These are phyloP conservation scores for Leccinum longicurvipes DNA, from an alignment of 768 basidiomycete species.

Conservation along the genomic window DNA sequence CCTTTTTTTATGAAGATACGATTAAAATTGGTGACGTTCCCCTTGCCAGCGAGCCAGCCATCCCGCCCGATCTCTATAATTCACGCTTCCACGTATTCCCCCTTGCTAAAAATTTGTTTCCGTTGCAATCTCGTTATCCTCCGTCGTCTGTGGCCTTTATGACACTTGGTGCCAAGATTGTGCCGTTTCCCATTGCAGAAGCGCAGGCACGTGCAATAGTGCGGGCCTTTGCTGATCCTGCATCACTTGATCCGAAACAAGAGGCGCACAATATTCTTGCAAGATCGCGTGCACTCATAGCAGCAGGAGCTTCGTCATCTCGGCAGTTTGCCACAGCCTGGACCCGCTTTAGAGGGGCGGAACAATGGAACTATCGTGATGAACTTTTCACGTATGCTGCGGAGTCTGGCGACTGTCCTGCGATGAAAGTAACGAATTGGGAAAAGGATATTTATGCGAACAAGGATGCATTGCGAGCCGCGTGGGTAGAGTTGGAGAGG, in stretches of 20 bases:
- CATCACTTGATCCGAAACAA: constrained; percentile 42
- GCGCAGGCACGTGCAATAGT: constrained; percentile 67
- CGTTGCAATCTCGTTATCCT: constrained; percentile 46
- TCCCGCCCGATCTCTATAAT: constrained; percentile 55
- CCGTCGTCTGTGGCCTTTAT: constrained; percentile 60
- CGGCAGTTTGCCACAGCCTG: constrained; percentile 50
- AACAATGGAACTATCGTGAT: constrained; percentile 71
- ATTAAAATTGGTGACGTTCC: constrained; percentile 41
- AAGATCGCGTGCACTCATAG: constrained; percentile 44
- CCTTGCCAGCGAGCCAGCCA: constrained; percentile 36
- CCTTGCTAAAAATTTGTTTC: constrained; percentile 67
- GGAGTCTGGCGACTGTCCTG: constrained; percentile 26
- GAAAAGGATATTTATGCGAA: constrained; percentile 51
- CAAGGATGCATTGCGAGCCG: constrained; percentile 45
- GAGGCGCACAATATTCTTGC: constrained; percentile 50
- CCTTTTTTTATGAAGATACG: constrained; percentile 48
- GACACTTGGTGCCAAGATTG: constrained; percentile 54
- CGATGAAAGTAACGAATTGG: constrained; percentile 50
- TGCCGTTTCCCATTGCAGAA: constrained; percentile 77
- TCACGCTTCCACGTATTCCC: constrained; percentile 68
- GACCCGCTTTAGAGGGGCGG: constrained; percentile 46
- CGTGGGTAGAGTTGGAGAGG: constrained; percentile 58
- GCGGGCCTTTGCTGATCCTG: constrained; percentile 51
- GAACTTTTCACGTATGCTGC: constrained; percentile 49
- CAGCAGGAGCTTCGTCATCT: constrained; percentile 32